Conservation (phyloP, 768 basidiomycete genomes). For the Mycena leptocephala region DNA sequence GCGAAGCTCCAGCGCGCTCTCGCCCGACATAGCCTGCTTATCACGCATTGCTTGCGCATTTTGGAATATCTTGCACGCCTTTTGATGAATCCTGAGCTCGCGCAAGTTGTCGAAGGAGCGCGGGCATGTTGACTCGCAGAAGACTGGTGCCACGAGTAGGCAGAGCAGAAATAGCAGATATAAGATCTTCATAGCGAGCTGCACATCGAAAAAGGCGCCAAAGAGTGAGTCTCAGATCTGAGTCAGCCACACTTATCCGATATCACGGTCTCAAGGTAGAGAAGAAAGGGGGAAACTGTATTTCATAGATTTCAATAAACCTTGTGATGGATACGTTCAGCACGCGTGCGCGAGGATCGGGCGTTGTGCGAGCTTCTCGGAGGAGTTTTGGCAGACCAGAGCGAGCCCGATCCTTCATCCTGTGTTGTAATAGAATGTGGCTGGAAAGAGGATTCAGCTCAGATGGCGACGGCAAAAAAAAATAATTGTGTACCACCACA, state of each 20-base stretch:
- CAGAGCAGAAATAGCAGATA: neutral
- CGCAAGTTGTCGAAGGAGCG: neutral
- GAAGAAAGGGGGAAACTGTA: neutral
- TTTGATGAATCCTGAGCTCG: neutral
- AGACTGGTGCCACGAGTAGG: neutral
- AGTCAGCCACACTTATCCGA: neutral
- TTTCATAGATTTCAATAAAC: neutral
- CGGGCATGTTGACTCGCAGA: neutral
- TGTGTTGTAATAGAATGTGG: neutral
- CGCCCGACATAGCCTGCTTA: neutral
- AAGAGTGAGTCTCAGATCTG: neutral
- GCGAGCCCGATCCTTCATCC: neutral
- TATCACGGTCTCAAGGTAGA: too few species aligned
- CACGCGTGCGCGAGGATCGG: neutral
- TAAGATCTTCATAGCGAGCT: neutral
- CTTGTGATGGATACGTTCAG: neutral
- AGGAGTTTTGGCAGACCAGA: neutral
- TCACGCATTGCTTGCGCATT: neutral
- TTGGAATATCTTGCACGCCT: neutral
- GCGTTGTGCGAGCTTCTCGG: neutral
- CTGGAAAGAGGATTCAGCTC: neutral
- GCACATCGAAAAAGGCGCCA: neutral
- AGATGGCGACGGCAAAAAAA: neutral
- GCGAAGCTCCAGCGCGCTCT: neutral
- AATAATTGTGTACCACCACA: neutral